Evolutionary conservation across 23 red algal genomes (phyloP).

Genomic region (Chondrus crispus): DNA sequence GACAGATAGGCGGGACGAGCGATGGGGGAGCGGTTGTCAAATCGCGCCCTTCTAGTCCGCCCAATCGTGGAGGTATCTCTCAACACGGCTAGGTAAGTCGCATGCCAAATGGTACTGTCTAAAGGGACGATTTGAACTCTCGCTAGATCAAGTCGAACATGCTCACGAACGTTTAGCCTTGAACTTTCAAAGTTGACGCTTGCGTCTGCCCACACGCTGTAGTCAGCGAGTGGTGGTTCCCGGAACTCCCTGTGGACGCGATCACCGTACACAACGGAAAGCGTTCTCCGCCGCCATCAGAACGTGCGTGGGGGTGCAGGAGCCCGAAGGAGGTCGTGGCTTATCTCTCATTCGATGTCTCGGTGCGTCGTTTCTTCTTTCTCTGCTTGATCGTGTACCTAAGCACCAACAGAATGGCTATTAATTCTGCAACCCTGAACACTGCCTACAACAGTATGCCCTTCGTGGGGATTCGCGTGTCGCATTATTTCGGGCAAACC

Average conservation of each 20-base stretch:
- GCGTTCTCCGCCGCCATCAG: conserved; percentile 91
- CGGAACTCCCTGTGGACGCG: conserved; percentile 27
- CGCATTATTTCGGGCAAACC: no score
- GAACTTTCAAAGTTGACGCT: neutral
- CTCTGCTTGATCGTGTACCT: no score
- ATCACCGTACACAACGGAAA: conserved; percentile 78
- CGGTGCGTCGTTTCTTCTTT: no score
- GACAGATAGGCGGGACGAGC: conserved; percentile 14
- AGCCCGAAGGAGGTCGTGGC: conserved; percentile 57
- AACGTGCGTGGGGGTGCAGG: conserved; percentile 79
- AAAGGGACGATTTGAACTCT: neutral
- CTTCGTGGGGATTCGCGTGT: no score
- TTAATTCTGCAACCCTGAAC: no score
- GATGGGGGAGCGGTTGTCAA: conserved; percentile 44
- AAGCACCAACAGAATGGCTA: no score
- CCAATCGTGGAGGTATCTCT: conserved; percentile 68
- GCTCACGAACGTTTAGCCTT: neutral
- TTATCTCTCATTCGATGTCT: neutral
- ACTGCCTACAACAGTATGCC: no score
- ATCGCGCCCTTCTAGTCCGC: conserved; percentile 23
- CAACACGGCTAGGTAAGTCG: conserved; percentile 87
- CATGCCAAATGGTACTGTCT: conserved; percentile 64
- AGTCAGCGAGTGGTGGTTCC: conserved; percentile 28
- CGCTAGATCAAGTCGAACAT: conserved; percentile 47
- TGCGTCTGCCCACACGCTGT: conserved; percentile 23